Evolutionary conservation across 176 grass and related monocot species (phyloP), one percentile per base, ranked within the genome.

Genomic region (Alopecurus myosuroides): DNA sequence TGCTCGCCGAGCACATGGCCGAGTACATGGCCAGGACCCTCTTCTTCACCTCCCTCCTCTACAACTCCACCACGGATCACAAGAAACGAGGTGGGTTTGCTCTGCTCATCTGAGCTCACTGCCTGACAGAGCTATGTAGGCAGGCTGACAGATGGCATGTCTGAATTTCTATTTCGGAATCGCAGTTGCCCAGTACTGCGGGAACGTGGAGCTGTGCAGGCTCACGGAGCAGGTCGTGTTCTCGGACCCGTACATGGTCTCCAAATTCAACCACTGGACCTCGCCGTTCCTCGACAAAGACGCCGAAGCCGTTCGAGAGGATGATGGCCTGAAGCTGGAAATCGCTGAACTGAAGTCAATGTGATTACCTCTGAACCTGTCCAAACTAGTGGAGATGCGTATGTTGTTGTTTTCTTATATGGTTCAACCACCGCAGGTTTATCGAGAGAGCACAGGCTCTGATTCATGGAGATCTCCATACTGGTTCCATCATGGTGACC

Each of bases 391-490:
- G 30, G 15, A 19, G 19, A 11, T 74, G 11, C 52, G 5, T 18
- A 15, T 11, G 3, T 12, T 61, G 39, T 76, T 30, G 44, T 46
- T 80, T 46, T 68, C 61, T 58, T 57, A 80, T 42, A 3, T 28
- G 25, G 42, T 76, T 52, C 9, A n/a, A 35, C n/a, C 44, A 35
- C n/a, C 44, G 12, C 84, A 99, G 97, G 84, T 99, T 99, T 77
- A 89, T 92, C 66, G 93, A 99, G 88, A 96, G 93, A 87, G 78
- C 97, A 1, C 97, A 96, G 70, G 97, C 97, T 89, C 82, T 99
- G 78, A 91, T 96, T 86, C 97, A 99, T 86, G 97, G 93, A 33
- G 97, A 99, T 91, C 90, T 99, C 30, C 97, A 96, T 66, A 99
- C 97, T 23, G 88, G 91, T 74, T 99, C 97, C 30, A 84, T 99